Evolutionary conservation across 768 basidiomycete species (phyloP).

Genomic region (Chiua virens): DNA sequence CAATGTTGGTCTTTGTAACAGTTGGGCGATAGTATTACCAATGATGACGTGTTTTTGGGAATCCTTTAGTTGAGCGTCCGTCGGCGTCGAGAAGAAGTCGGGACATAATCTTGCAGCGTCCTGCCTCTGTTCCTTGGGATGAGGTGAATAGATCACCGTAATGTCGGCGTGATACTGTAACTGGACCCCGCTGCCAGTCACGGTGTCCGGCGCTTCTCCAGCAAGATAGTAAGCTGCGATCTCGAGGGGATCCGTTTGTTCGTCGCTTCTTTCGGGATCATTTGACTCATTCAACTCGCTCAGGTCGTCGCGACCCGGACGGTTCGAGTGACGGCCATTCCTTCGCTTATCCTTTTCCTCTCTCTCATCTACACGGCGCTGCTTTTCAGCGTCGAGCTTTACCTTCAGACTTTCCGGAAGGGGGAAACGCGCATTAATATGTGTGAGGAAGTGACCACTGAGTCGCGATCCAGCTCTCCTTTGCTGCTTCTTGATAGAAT

Average conservation of each 20-base stretch:
- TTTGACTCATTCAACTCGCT: too few relatives aligned
- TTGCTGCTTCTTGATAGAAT: conserved; percentile 11
- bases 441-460: conserved; percentile 16
- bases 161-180: conserved; percentile 15
- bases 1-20: not conserved
- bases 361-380: not conserved
- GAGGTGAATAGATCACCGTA: conserved; percentile 8
- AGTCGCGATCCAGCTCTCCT: conserved; percentile 15
- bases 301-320: too few relatives aligned
- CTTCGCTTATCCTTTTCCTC: too few relatives aligned
- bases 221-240: conserved; percentile 9
- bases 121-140: conserved; percentile 5
- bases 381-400: not conserved
- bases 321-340: too few relatives aligned
- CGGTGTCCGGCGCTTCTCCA: not conserved
- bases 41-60: conserved; percentile 6
- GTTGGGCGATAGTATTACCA: not conserved
- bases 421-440: conserved; percentile 6
- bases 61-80: conserved; percentile 6
- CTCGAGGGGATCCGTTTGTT: not conserved
- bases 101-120: conserved; percentile 18
- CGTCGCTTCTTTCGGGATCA: too few relatives aligned
- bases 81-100: conserved; percentile 16
- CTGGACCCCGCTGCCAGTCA: not conserved
- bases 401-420: not conserved